phyloP scores from a whole-genome alignment of 805 yeast species.

The Lachancea lanzarotensis region DNA sequence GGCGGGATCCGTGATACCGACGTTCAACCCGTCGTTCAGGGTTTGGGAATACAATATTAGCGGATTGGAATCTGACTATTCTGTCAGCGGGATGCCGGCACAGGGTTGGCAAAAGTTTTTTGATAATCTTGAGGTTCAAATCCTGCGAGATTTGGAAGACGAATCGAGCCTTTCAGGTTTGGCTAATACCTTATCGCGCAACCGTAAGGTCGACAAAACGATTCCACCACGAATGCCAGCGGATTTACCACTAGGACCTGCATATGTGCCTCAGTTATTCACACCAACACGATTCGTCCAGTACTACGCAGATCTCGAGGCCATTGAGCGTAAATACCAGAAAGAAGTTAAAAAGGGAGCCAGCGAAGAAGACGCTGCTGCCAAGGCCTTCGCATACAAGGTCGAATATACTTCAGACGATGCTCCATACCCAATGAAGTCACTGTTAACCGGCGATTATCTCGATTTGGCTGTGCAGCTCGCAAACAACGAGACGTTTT shows the following conservation, averaged over 20 bases:
- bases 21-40: constrained; percentile 75
- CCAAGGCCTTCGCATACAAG: constrained; percentile 47
- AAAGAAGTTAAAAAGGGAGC: constrained; percentile 50
- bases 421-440: constrained; percentile 45
- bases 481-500: constrained; percentile 44
- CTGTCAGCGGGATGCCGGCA: constrained; percentile 9
- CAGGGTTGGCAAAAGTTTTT: constrained; percentile 59
- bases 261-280: constrained; percentile 60
- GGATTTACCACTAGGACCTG: constrained; percentile 61
- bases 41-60: constrained; percentile 83
- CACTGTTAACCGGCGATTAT: constrained; percentile 58
- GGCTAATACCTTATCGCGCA: background rate
- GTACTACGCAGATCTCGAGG: constrained; percentile 59
- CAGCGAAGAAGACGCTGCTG: constrained; percentile 45
- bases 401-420: constrained; percentile 68
- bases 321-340: constrained; percentile 39
- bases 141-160: constrained; percentile 11
- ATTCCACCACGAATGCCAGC: constrained; percentile 56
- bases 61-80: constrained; percentile 36
- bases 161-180: background rate
- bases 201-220: constrained; percentile 45
- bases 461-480: constrained; percentile 48
- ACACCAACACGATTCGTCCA: constrained; percentile 70
- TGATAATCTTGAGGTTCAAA: constrained; percentile 38
- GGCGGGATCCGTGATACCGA: constrained; percentile 72